Conservation (phyloP, 2,329 filamentous ascomycete species). For the Trematosphaeria pertusa region DNA sequence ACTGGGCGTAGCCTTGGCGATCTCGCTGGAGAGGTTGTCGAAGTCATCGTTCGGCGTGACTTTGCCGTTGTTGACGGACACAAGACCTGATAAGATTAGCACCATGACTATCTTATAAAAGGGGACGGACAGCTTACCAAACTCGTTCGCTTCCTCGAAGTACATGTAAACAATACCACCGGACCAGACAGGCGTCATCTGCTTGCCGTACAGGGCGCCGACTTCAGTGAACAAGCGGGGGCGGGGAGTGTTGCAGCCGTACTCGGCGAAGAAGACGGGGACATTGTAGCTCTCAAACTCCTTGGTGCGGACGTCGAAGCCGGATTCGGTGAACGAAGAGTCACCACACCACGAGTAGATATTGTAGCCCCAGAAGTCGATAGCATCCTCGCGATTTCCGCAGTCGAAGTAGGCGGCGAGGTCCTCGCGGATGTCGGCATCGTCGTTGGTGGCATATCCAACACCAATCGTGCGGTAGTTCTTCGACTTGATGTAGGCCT, state of each 20-base stretch:
- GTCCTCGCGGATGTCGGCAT: slow-evolving; percentile 78
- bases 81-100: slow-evolving; percentile 62
- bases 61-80: slow-evolving; percentile 62
- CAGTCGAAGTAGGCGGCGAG: slow-evolving; percentile 97
- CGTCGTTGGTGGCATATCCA: slow-evolving; percentile 96
- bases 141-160: slow-evolving; percentile 90
- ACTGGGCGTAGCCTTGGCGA: slow-evolving; percentile 71
- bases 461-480: slow-evolving; percentile 82
- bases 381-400: slow-evolving; percentile 66
- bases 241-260: slow-evolving; percentile 83
- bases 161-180: slow-evolving; percentile 99
- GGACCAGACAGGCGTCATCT: slow-evolving; percentile 89
- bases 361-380: slow-evolving; percentile 99
- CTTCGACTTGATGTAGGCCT: slow-evolving; percentile 87
- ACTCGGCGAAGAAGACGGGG: slow-evolving; percentile 98
- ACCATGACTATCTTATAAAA: not conserved
- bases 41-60: slow-evolving; percentile 67
- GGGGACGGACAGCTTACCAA: slow-evolving; percentile 62
- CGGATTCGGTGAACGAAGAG: slow-evolving; percentile 76
- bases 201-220: slow-evolving; percentile 73
- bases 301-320: slow-evolving; percentile 80
- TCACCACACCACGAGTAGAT: slow-evolving; percentile 99
- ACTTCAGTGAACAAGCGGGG: slow-evolving; percentile 88
- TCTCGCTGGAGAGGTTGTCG: slow-evolving; percentile 70
- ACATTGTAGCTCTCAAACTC: slow-evolving; percentile 92